Base-by-base conservation (phyloP, 2,329 filamentous ascomycete species). In the Fusarium goolgardi region DNA sequence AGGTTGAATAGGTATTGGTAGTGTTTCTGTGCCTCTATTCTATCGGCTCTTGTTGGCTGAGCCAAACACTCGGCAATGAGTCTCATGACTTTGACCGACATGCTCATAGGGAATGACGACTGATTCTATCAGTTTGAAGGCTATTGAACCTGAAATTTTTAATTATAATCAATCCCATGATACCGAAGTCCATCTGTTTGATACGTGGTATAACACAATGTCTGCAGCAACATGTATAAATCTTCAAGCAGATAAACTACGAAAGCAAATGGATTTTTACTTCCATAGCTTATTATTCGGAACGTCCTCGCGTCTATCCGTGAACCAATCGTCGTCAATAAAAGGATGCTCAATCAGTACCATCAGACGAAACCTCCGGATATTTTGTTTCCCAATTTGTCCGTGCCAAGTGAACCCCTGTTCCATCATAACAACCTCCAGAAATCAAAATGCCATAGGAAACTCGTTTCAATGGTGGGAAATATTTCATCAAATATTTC, bases 381-480 rank as follows among this genome's bases (percentile, higher is more conserved):
- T 44, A 40, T 51, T 51, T 50, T 29, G 34, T 40, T 18, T 51
- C 47, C 47, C n/a, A 27, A 51, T 51, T 40, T 34, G 47, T 64
- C 27, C 37, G 47, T n/a, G 32, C 51, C 50, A 47, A 50, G 35
- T 52, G 32, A n/a, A 61, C 18, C 59, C 51, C 46, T 23, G 56
- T 62, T 70, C 58, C 39, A 41, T 29, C 57, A 34, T 18, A 34
- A 56, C 45, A 44, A 57, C 49, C 44, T 63, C 49, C 12, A 31
- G 68, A 70, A 60, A 25, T 47, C 18, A 44, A 35, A 29, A 6
- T 21, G 52, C n/a, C 37, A 13, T 13, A 20, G 6, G 35, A 39
- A 21, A 12, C 34, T 57, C 25, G 46, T 60, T 60, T 67, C 51
- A 68, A 65, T 63, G 71, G 69, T 70, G 71, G 47, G 71, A 54